Conservation (phyloP, 176 grass and related monocot species). For the Triticum dicoccoides region DNA sequence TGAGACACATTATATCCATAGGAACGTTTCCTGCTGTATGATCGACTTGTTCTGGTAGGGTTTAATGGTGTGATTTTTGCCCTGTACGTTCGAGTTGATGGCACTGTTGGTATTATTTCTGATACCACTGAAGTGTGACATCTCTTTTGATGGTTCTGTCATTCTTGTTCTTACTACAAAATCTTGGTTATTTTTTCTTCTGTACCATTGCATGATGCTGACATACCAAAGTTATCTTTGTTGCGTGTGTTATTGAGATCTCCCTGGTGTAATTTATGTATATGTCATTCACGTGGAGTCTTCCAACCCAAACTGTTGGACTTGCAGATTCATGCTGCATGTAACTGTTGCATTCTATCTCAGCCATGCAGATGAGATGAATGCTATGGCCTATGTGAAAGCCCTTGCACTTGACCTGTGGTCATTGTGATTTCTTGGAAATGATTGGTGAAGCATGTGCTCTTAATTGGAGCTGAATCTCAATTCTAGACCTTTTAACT, state of each 20-base stretch:
- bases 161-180: neutral
- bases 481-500: neutral
- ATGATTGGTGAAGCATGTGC: slow-evolving; percentile 3
- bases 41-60: neutral
- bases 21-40: slow-evolving; percentile 7
- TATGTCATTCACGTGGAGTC: neutral
- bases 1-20: neutral
- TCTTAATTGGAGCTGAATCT: slow-evolving; percentile 5
- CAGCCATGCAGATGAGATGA: neutral
- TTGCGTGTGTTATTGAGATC: neutral
- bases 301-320: slow-evolving; percentile 17
- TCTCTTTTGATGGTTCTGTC: slow-evolving; percentile 8
- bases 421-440: neutral
- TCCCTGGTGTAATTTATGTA: neutral
- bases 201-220: slow-evolving; percentile 15
- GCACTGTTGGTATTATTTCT: neutral
- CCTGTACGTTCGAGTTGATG: slow-evolving; percentile 19
- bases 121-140: slow-evolving; percentile 15
- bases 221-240: neutral
- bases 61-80: neutral
- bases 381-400: neutral
- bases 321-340: neutral
- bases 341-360: slow-evolving; percentile 20
- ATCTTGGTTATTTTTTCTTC: neutral
- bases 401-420: neutral